These are phyloP conservation scores for Lagenidium sp. DNA, from an alignment of 352 stramenopile genomes.

Conservation along the genomic window DNA sequence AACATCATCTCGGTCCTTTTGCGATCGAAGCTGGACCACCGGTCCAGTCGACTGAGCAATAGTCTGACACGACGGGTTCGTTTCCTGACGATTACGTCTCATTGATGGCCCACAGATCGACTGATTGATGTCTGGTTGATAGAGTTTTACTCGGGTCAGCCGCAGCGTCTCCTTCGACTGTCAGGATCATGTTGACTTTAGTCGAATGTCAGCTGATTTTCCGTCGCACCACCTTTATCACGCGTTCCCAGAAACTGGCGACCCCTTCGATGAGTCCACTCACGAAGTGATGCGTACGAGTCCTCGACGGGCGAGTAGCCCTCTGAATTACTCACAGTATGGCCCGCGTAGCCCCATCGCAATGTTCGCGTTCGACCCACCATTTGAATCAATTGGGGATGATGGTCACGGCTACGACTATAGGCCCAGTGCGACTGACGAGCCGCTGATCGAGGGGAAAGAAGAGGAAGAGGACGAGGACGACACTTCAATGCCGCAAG, in stretches of 20 bases:
- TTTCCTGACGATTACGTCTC: too few species aligned
- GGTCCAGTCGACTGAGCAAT: conserved; percentile 36
- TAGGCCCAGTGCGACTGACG: conserved; percentile 4
- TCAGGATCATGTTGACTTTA: conserved; percentile 45
- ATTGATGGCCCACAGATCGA: too few species aligned
- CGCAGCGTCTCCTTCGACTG: conserved; percentile 74
- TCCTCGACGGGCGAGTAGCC: conserved; percentile 45
- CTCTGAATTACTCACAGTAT: conserved; percentile 41
- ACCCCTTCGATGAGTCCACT: conserved; percentile 52
- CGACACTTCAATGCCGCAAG: not conserved
- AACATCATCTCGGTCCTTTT: conserved; percentile 77
- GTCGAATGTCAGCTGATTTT: conserved; percentile 31
- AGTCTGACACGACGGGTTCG: conserved; percentile 54
- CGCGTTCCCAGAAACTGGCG: conserved; percentile 22
- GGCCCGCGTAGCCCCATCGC: conserved; percentile 53
- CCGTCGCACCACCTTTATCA: conserved; percentile 38
- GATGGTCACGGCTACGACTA: conserved; percentile 5
- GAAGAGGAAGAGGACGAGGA: conserved; percentile 17
- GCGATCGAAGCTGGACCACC: conserved; percentile 44
- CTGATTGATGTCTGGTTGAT: not conserved
- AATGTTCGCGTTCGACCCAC: conserved; percentile 64
- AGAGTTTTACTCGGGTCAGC: conserved; percentile 63
- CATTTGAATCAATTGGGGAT: conserved; percentile 38
- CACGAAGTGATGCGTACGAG: conserved; percentile 32
- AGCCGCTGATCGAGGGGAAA: conserved; percentile 18